Evolutionary conservation across 2,329 filamentous ascomycete genomes (phyloP).

Genomic region (Aspergillus cejpii): DNA sequence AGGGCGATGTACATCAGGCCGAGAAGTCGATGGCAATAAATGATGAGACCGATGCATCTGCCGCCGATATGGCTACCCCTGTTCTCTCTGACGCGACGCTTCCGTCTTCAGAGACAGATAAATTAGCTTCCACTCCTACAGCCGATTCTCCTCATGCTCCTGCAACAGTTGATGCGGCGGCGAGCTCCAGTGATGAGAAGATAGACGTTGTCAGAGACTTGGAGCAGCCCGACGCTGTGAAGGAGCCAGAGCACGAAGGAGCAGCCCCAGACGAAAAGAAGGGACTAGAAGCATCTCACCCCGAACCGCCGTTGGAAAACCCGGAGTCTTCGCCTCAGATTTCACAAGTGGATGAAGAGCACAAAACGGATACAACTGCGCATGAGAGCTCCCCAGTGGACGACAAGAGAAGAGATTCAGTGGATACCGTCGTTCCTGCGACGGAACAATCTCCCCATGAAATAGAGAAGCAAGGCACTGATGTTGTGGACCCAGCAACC

Average conservation of each 20-base stretch:
- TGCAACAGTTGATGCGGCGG: slow-evolving; percentile 12
- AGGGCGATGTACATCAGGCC: neutral
- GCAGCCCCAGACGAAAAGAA: neutral
- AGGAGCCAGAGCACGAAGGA: neutral
- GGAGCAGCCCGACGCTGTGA: neutral
- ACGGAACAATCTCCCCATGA: neutral
- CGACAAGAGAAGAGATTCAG: neutral
- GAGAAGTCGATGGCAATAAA: slow-evolving; percentile 1
- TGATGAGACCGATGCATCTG: neutral
- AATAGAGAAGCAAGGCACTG: neutral
- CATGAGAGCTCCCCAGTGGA: neutral
- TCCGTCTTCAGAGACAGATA: slow-evolving; percentile 2
- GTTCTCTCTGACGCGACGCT: slow-evolving; percentile 3
- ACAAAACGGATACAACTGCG: neutral
- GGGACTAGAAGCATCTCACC: neutral
- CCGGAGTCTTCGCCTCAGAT: neutral
- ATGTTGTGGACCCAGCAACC: neutral
- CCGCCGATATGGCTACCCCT: neutral
- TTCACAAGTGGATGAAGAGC: neutral
- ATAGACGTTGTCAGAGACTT: slow-evolving; percentile 5
- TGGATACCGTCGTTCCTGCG: neutral
- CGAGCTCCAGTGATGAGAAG: neutral
- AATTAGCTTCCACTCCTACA: neutral
- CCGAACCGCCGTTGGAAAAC: neutral
- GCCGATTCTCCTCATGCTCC: slow-evolving; percentile 7